Percentiles rank a stretch among this genome's conserved stretches.
Evolutionary conservation across 23 red algal species (phyloP).

Genomic region (Gracilaria domingensis): DNA sequence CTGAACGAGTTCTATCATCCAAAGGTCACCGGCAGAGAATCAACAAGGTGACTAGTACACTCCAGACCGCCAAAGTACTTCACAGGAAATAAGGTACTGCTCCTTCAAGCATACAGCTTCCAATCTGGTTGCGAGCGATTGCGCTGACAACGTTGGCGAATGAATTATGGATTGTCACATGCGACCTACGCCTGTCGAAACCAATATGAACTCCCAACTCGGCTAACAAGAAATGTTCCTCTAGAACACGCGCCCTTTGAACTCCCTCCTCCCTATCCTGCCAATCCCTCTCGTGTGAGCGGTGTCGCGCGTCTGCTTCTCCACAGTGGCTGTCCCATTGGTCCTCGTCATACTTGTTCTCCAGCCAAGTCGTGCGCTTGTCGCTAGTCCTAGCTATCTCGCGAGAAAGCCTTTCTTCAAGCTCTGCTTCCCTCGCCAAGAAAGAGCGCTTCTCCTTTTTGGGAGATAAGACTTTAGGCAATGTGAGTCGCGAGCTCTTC

Average conservation of each 20-base stretch:
- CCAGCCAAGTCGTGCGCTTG: background rate
- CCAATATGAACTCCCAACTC: no score
- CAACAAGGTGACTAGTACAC: no score
- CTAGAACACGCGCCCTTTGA: background rate
- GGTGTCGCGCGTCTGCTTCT: background rate
- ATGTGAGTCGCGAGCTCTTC: constrained; percentile 1
- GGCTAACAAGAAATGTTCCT: no score
- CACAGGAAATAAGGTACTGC: no score
- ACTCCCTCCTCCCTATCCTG: background rate
- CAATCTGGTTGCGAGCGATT: no score
- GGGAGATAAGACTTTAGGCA: constrained; percentile 17
- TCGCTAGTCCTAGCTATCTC: background rate
- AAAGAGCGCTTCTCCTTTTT: background rate
- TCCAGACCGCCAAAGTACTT: no score
- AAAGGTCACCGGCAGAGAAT: no score
- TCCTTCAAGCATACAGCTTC: no score
- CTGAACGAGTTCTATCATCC: no score
- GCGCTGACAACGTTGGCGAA: no score
- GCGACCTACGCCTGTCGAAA: no score
- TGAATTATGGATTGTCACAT: no score
- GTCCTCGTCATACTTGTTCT: background rate
- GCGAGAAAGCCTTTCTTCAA: constrained; percentile 15
- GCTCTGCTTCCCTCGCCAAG: background rate
- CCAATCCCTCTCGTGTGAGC: background rate
- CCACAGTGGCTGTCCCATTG: background rate